Evolutionary conservation across 1,284 basidiomycete species (phyloP), one percentile per base, ranked within the genome.

Genomic region (Erythrobasidium hasegawianum): DNA sequence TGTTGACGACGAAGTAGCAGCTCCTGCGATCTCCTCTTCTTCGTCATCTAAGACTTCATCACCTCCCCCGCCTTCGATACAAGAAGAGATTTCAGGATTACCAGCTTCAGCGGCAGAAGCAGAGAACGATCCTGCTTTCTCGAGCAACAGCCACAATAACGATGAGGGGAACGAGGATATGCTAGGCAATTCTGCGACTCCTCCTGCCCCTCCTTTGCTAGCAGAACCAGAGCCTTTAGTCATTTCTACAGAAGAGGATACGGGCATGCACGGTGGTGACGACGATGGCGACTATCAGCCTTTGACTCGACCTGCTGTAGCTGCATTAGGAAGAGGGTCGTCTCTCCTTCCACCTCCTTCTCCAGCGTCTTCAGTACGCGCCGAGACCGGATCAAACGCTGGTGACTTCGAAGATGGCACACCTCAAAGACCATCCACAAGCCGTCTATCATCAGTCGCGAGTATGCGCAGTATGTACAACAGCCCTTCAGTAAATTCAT

Each of bases 261-360:
- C 43, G 16, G 43, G 43, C 43, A 47, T 47, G 43, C 33, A n/a
- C n/a, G n/a, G 24, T 16, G 16, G 26, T 5, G 18, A 53, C 26
- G n/a, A n/a, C 8, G 16, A n/a, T 16, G 50, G 16, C 16, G 18
- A 20, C 18, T 39, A 50, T 33, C 24, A 50, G 18, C 59, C 67
- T 10, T 45, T 65, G 4, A 65, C 62, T 8, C 38, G 39, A 7
- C 56, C 61, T 9, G 61, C 64, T 7, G 40, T 68, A 11, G 61
- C 61, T 27, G 57, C 55, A 14, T 50, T 68, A 13, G 50, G 57
- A 40, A 26, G 56, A 39, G 55, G 45, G 10, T 43, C 54, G 1
- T 14, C 45, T 26, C 40, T 64, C 52, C n/a, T 68, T 9, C 67
- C 61, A 29, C 60, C 67, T 24, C 67, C 67, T 24, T 68, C 67